Conservation (phyloP, 2,329 filamentous ascomycete species). For the Clarireedia homoeocarpa region DNA sequence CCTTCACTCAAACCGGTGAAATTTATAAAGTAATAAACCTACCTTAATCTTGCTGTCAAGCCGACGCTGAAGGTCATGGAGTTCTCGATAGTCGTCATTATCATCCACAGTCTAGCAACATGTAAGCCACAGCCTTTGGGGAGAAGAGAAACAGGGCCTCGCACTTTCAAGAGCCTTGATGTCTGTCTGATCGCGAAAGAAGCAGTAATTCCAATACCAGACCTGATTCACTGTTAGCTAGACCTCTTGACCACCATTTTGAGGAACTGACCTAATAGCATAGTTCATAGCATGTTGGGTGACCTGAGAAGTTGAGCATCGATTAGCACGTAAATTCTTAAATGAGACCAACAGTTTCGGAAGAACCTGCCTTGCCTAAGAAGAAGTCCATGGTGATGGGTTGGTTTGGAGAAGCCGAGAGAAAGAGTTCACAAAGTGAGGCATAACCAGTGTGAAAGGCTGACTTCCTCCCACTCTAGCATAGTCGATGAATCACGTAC, state of each 20-base stretch:
- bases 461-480: too few species aligned
- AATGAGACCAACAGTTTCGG: background rate
- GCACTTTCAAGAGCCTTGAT: constrained; percentile 64
- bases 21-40: constrained; percentile 21
- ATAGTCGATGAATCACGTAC: too few species aligned
- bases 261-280: constrained; percentile 55
- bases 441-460: too few species aligned
- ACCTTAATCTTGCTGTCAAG: constrained; percentile 82
- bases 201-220: constrained; percentile 78
- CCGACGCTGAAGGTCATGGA: constrained; percentile 62
- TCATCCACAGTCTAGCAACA: constrained; percentile 56
- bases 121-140: background rate
- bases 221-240: constrained; percentile 33
- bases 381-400: constrained; percentile 34
- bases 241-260: background rate
- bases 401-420: background rate
- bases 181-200: constrained; percentile 80
- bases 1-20: background rate
- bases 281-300: constrained; percentile 66
- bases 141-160: background rate
- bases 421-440: too few species aligned
- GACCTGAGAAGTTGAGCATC: constrained; percentile 35
- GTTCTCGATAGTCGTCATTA: constrained; percentile 56
- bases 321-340: constrained; percentile 18
- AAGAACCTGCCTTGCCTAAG: constrained; percentile 45